These are phyloP conservation scores for Cenchrus fungigraminus DNA, from an alignment of 176 grass and related monocot genomes.

Conservation along the genomic window DNA sequence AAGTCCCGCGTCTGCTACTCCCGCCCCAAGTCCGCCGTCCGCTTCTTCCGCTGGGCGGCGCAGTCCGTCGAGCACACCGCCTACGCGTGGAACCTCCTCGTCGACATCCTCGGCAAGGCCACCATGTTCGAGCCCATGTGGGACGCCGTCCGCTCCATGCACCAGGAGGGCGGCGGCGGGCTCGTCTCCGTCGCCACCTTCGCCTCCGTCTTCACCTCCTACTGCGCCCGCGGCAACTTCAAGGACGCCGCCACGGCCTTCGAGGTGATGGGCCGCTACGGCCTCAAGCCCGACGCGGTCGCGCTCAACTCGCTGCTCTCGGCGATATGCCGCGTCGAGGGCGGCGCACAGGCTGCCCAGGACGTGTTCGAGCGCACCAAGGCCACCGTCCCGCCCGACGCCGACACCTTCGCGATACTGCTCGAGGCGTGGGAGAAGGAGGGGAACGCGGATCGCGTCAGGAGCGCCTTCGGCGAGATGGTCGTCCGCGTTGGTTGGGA, in stretches of 20 bases:
- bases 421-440: constrained; percentile 85
- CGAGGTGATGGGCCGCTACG: constrained; percentile 69
- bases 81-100: constrained; percentile 79
- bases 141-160: constrained; percentile 80
- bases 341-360: constrained; percentile 45
- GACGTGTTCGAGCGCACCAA: constrained; percentile 66
- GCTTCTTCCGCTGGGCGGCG: constrained; percentile 78
- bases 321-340: constrained; percentile 60
- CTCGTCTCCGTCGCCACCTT: constrained; percentile 74
- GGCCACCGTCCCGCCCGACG: constrained; percentile 51
- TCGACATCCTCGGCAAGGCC: constrained; percentile 85
- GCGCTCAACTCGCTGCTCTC: constrained; percentile 82
- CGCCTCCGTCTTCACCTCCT: constrained; percentile 72
- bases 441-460: constrained; percentile 52
- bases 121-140: constrained; percentile 80
- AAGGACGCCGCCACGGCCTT: constrained; percentile 70
- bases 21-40: constrained; percentile 56
- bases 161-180: constrained; percentile 35
- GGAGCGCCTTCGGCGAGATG: constrained; percentile 77
- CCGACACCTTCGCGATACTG: constrained; percentile 78
- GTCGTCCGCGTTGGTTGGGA: constrained; percentile 68
- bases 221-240: constrained; percentile 57
- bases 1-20: constrained; percentile 55
- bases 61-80: constrained; percentile 48
- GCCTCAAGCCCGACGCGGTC: constrained; percentile 51